These are phyloP conservation scores for Psilocybe azurescens DNA, from an alignment of 768 basidiomycete genomes.

Conservation along the genomic window DNA sequence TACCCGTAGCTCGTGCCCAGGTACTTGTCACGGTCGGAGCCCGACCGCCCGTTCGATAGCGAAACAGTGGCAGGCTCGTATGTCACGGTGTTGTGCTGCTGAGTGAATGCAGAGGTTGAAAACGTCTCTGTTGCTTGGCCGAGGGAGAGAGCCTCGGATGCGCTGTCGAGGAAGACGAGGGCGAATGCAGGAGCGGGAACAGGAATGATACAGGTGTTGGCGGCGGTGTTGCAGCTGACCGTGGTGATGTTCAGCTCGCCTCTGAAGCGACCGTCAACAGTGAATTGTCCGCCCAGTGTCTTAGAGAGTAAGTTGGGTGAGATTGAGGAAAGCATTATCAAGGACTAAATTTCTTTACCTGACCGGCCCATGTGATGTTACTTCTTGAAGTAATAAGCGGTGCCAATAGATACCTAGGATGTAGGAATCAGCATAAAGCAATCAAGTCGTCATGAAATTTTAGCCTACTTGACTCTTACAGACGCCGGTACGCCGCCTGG, in stretches of 20 bases:
- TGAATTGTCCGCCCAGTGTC: constrained; percentile 66
- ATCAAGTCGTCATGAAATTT: background rate
- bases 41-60: constrained; percentile 53
- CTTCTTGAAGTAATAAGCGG: constrained; percentile 60
- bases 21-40: constrained; percentile 19
- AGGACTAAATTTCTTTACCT: constrained; percentile 45
- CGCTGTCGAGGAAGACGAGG: constrained; percentile 66
- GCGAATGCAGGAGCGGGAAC: constrained; percentile 80
- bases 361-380: constrained; percentile 81
- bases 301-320: constrained; percentile 25
- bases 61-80: constrained; percentile 60
- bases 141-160: constrained; percentile 17
- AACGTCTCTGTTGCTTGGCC: constrained; percentile 48
- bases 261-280: constrained; percentile 70
- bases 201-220: constrained; percentile 60
- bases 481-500: constrained; percentile 47
- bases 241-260: constrained; percentile 61
- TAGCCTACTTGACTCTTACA: constrained; percentile 60
- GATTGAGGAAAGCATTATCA: background rate
- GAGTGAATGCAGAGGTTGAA: constrained; percentile 62
- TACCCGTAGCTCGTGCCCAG: constrained; percentile 32
- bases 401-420: constrained; percentile 58
- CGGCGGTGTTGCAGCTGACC: constrained; percentile 59
- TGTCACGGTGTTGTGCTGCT: constrained; percentile 56
- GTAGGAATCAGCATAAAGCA: background rate